Evolutionary conservation across 2,329 filamentous ascomycete species (phyloP), one percentile per base, ranked within the genome.

Genomic region (Fusarium algeriense): DNA sequence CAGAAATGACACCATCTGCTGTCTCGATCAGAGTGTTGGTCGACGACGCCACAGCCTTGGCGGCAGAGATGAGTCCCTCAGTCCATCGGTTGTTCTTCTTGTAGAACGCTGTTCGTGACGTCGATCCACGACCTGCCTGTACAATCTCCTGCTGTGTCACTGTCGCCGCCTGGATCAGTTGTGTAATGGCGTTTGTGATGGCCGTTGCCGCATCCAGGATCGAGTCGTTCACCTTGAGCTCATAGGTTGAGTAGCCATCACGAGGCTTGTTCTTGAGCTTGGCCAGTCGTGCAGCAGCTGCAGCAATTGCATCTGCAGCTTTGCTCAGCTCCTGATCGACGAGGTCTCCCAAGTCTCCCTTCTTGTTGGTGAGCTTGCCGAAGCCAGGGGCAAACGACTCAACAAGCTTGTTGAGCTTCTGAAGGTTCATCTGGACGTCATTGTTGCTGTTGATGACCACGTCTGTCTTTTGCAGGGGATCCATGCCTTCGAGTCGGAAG

Each of bases 71-170:
- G 67, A 99, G 90, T 50, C 96, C 96, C 79, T 99, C 96, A 0
- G 96, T 99, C 96, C 96, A 99, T 56, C 96, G 90, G 84, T 98
- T 99, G 88, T 99, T 98, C 86, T 98, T 98, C 88, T 98, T 98
- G 90, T 99, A 99, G 82, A 99, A 99, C 28, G 95, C 94, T 4
- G 95, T 97, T 63, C 91, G 89, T 46, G 94, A 97, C 55, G 93
- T 93, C 30, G 91, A 92, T 38, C 96, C 96, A 23, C 93, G 91
- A 11, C 96, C 96, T 70, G 97, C 94, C 72, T 94, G 91, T 45
- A 99, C 96, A 78, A 99, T 99, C 83, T 99, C 96, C 80, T 97
- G 91, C 80, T 99, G 96, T 3, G 95, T 97, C 20, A 88, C 90
- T 1, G 95, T 97, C 10, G 96, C 96, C 2, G 96, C 96, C 82